Conservation (phyloP, 495 filamentous ascomycete species). For the Cercophora scortea region DNA sequence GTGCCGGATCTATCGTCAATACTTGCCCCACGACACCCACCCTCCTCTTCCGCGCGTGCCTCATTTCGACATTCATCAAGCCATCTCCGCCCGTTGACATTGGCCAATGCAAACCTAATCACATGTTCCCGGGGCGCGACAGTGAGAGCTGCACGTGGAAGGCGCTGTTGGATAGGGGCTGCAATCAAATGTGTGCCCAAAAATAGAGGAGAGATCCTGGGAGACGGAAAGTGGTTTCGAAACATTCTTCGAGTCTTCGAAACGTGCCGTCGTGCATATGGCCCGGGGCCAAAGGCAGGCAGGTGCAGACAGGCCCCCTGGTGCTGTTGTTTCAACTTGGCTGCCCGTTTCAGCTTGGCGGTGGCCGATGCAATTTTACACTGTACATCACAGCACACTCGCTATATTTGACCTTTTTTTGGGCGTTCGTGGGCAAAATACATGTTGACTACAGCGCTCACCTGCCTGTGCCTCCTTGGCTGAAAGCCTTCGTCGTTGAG, state of each 20-base stretch:
- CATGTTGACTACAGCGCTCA: not conserved
- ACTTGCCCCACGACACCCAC: too few species aligned
- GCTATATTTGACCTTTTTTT: not conserved
- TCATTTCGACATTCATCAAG: too few species aligned
- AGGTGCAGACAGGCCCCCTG: not conserved
- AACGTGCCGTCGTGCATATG: slow-evolving; percentile 5
- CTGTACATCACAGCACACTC: not conserved
- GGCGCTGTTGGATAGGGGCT: not conserved
- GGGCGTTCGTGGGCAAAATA: not conserved
- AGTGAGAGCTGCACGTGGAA: not conserved
- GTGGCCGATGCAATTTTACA: slow-evolving; percentile 6
- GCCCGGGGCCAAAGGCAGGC: not conserved
- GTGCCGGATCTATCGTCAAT: not conserved
- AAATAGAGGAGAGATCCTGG: slow-evolving; percentile 9
- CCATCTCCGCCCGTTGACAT: too few species aligned
- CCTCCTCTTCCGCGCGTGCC: too few species aligned
- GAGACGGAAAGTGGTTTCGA: slow-evolving; percentile 8
- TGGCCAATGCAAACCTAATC: not conserved
- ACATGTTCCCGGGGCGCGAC: not conserved
- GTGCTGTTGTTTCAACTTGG: not conserved
- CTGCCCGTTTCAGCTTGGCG: slow-evolving; percentile 7
- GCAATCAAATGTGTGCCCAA: slow-evolving; percentile 3
- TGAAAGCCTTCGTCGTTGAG: not conserved
- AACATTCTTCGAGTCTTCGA: slow-evolving; percentile 18
- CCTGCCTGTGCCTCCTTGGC: not conserved